These are phyloP conservation scores for Carpinus viminea DNA, from an alignment of 306 rosid species.

Conservation along the genomic window DNA sequence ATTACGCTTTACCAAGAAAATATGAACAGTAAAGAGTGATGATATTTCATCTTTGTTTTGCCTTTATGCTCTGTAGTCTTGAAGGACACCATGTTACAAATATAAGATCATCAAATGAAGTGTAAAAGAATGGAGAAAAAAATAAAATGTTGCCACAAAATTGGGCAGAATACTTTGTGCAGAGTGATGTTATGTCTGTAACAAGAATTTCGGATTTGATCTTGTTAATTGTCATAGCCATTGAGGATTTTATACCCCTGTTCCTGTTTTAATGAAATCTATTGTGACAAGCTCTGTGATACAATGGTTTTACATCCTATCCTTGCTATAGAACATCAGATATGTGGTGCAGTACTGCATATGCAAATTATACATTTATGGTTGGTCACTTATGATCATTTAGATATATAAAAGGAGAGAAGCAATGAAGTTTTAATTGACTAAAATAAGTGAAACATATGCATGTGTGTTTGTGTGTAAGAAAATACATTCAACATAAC, in stretches of 20 bases:
- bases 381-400: not conserved
- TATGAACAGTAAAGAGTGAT: not conserved
- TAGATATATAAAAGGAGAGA: not conserved
- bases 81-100: not conserved
- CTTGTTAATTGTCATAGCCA: not conserved
- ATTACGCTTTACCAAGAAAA: not conserved
- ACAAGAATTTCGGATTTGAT: not conserved
- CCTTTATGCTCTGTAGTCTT: not conserved
- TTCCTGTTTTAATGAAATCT: not conserved
- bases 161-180: not conserved
- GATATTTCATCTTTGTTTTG: conserved; percentile 5
- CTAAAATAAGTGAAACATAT: not conserved
- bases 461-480: not conserved
- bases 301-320: not conserved
- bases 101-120: not conserved
- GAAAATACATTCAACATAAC: not conserved
- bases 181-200: not conserved
- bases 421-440: not conserved
- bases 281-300: not conserved
- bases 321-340: not conserved
- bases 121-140: not conserved
- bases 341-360: not conserved
- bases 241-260: not conserved
- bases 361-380: not conserved
- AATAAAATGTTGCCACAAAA: not conserved